These are phyloP conservation scores for Cladophialophora carrionii DNA, from an alignment of 2,329 filamentous ascomycete genomes.

Conservation along the genomic window DNA sequence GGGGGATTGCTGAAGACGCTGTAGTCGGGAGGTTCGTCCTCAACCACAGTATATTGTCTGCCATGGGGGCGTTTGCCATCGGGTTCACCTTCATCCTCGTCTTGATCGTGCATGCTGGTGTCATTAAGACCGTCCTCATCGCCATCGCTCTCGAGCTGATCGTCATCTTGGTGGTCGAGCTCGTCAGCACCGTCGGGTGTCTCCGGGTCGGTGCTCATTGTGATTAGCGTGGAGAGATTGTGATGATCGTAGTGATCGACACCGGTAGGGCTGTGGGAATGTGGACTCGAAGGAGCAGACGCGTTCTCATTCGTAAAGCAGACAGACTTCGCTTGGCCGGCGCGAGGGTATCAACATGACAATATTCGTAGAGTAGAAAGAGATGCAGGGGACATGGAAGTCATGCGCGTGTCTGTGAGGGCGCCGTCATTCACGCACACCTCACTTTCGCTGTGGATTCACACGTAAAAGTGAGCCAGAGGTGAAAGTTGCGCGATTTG, in stretches of 20 bases:
- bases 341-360: neutral
- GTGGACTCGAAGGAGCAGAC: conserved; percentile 42
- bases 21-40: conserved; percentile 34
- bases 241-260: conserved; percentile 5
- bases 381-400: neutral
- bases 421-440: neutral
- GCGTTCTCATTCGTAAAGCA: conserved; percentile 25
- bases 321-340: neutral
- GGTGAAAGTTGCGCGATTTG: conserved; percentile 16
- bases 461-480: conserved; percentile 15
- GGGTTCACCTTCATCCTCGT: conserved; percentile 22
- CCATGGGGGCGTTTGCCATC: conserved; percentile 27
- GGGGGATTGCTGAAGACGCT: conserved; percentile 50
- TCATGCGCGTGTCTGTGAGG: neutral
- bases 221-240: conserved; percentile 11
- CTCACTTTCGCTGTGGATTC: conserved; percentile 7
- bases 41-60: conserved; percentile 21
- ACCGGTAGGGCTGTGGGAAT: conserved; percentile 31
- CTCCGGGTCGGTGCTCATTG: conserved; percentile 31
- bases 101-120: conserved; percentile 23
- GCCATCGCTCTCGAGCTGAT: conserved; percentile 28
- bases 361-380: neutral
- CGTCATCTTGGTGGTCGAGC: conserved; percentile 27
- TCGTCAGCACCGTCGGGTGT: conserved; percentile 27
- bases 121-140: conserved; percentile 28